Evolutionary conservation across 225 moss, liverwort and hornwort genomes (phyloP), one percentile per base, ranked within the genome.

Genomic region (Polytrichum commune): DNA sequence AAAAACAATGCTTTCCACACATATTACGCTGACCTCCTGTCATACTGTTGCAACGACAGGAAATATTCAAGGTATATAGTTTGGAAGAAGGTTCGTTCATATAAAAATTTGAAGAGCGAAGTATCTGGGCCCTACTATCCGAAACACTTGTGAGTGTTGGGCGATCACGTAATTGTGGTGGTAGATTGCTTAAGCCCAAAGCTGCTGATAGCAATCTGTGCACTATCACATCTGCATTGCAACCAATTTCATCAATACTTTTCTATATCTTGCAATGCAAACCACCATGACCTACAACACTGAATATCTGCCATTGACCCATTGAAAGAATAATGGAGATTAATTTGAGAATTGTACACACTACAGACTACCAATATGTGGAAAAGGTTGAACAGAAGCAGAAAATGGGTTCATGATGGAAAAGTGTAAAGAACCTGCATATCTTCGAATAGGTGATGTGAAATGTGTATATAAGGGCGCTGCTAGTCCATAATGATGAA

Each of bases 361-460:
- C 13, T 46, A 46, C 16, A 13, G 46, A 46, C 13, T 16, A 46
- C 46, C 46, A 46, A 46, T 13, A 16, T 46, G 16, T 46, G 13
- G 13, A 13, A 32, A 46, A 16, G 46, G 10, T 16, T 35, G 35
- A 35, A 35, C 35, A 9, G 46, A 46, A 46, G 46, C 46, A 4
- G 46, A 46, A 32, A 46, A 46, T 3, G 13, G 46, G 3, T 1
- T 46, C 13, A 13, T 16, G 46, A 16, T 46, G 4, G 32, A 4
- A 16, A 46, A 46, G 46, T 46, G 46, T 46, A 16, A 8, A 57
- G 68, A 72, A 96, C 95, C 95, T 88, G 98, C 98, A 86, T 95
- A 98, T 93, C 98, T 90, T 74, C 98, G 86, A 79, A 98, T 98
- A 26, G 98, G 98, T 66, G 98, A 98, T 53, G 98, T 98, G 74